Evolutionary conservation across 805 yeast species (phyloP).

Genomic region (Kazachstania bromeliacearum): DNA sequence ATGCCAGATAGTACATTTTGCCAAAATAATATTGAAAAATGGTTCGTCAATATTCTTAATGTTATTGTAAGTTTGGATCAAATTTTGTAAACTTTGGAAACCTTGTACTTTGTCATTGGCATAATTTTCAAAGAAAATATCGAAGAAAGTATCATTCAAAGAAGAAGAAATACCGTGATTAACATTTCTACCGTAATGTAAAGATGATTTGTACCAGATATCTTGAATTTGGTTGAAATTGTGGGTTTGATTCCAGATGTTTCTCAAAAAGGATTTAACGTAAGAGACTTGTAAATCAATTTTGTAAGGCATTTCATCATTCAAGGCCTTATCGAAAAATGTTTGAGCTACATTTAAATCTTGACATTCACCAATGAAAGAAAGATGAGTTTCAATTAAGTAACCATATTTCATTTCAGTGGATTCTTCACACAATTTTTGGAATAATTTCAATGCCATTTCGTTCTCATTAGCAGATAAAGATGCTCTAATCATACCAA

Average conservation of each 20-base stretch:
- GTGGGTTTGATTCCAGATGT: conserved; percentile 47
- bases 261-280: conserved; percentile 53
- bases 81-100: conserved; percentile 43
- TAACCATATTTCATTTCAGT: conserved; percentile 41
- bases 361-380: conserved; percentile 69
- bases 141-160: conserved; percentile 58
- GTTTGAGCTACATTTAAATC: conserved; percentile 63
- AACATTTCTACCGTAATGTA: conserved; percentile 47
- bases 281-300: conserved; percentile 66
- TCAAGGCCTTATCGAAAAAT: conserved; percentile 65
- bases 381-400: conserved; percentile 63
- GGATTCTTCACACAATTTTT: conserved; percentile 45
- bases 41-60: conserved; percentile 63
- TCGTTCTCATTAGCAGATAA: conserved; percentile 54
- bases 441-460: conserved; percentile 56
- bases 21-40: conserved; percentile 67
- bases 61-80: conserved; percentile 47
- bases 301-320: conserved; percentile 61
- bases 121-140: conserved; percentile 54
- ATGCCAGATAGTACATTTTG: conserved; percentile 59
- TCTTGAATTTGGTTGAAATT: conserved; percentile 49
- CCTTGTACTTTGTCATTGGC: conserved; percentile 44
- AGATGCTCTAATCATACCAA: conserved; percentile 68
- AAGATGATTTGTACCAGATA: conserved; percentile 55
- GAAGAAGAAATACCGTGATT: conserved; percentile 66